A percentile compares a stretch with the other conserved stretches of the same genome.
Conservation (phyloP, 116 monocot genomes). For the Trichopus zeylanicus region DNA sequence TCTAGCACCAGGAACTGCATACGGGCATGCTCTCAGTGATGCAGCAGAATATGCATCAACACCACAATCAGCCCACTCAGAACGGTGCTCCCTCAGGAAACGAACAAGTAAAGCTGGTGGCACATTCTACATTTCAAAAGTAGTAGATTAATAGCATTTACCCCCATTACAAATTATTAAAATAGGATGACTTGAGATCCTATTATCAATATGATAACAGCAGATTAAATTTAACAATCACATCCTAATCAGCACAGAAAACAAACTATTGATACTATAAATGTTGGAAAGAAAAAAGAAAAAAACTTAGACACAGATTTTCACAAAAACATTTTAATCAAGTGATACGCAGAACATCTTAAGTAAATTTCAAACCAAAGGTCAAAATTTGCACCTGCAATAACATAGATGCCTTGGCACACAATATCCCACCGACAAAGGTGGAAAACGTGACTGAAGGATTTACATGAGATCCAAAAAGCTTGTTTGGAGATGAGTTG, state of each 20-base stretch:
- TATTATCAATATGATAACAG: too few relatives aligned
- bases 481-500: constrained; percentile 66
- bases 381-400: constrained; percentile 40
- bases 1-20: constrained; percentile 51
- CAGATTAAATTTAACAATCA: too few relatives aligned
- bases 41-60: constrained; percentile 82
- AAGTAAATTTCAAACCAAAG: background rate
- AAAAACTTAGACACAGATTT: too few relatives aligned
- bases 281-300: too few relatives aligned
- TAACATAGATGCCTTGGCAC: constrained; percentile 96
- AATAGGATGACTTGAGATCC: too few relatives aligned
- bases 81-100: constrained; percentile 88
- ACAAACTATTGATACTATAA: too few relatives aligned
- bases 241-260: too few relatives aligned
- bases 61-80: constrained; percentile 89
- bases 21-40: constrained; percentile 59
- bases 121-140: constrained; percentile 83
- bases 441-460: constrained; percentile 37
- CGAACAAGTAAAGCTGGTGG: constrained; percentile 84
- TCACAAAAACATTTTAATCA: background rate
- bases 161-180: background rate
- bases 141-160: too few relatives aligned
- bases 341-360: too few relatives aligned
- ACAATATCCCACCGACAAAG: constrained; percentile 61
- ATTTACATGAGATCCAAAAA: constrained; percentile 47